phyloP scores from a whole-genome alignment of 345 rosid species.

The Eutrema heterophyllum region DNA sequence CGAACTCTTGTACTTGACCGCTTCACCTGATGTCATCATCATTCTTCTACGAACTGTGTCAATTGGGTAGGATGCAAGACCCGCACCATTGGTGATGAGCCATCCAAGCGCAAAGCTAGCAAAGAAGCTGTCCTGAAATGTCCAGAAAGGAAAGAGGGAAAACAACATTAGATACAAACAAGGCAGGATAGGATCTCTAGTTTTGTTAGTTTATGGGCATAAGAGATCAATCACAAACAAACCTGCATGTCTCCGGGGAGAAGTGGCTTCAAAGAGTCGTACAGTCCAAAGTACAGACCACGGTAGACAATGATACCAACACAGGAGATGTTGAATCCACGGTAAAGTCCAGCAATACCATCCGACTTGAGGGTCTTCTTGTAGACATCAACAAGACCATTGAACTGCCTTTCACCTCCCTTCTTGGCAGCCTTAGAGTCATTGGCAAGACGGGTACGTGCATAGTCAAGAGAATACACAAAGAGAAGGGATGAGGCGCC shows the following conservation, averaged over 20 bases:
- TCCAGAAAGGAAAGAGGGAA: background rate
- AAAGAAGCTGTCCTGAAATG: constrained; percentile 77
- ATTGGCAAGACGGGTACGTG: constrained; percentile 86
- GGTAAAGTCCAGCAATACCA: constrained; percentile 87
- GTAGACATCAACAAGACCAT: constrained; percentile 79
- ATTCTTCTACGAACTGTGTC: constrained; percentile 93
- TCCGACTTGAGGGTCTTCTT: constrained; percentile 64
- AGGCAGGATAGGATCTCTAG: background rate
- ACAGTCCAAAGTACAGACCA: constrained; percentile 83
- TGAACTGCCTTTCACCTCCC: constrained; percentile 87
- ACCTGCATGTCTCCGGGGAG: constrained; percentile 60
- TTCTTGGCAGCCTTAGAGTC: constrained; percentile 91
- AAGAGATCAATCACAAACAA: background rate
- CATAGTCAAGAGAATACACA: constrained; percentile 84
- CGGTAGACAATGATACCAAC: constrained; percentile 86
- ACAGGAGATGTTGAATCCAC: constrained; percentile 88
- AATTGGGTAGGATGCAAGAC: constrained; percentile 83
- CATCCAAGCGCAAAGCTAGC: constrained; percentile 91
- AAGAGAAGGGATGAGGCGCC: constrained; percentile 86
- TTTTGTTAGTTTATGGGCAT: background rate
- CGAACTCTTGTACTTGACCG: constrained; percentile 86
- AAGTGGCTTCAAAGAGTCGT: constrained; percentile 81
- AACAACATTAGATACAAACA: background rate
- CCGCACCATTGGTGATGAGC: constrained; percentile 86
- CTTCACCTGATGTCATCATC: constrained; percentile 98